A percentile compares a stretch with the other conserved stretches of the same genome.
These are phyloP conservation scores for Colletotrichum chlorophyti DNA, from an alignment of 2,329 filamentous ascomycete genomes.

Conservation along the genomic window DNA sequence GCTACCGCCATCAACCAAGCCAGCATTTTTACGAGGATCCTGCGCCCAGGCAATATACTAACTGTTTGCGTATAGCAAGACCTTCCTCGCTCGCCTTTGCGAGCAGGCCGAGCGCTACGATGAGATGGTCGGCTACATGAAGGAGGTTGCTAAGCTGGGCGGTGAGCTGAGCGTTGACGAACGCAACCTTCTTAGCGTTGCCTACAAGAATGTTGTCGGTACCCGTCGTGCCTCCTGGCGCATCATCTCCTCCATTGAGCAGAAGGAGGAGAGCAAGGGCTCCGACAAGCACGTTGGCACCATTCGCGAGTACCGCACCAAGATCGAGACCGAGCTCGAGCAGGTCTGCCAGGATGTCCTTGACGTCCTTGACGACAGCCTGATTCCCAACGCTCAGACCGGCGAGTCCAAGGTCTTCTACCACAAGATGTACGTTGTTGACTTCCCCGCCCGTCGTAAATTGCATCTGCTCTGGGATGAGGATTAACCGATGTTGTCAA, in stretches of 20 bases:
- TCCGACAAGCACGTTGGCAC: conserved; percentile 91
- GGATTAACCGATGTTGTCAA: conserved; percentile 24
- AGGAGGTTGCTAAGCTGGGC: conserved; percentile 94
- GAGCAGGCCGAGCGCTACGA: conserved; percentile 99
- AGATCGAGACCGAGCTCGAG: conserved; percentile 97
- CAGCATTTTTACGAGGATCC: conserved; percentile 18
- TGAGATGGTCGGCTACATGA: conserved; percentile 99
- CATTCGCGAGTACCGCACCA: conserved; percentile 97
- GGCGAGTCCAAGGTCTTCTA: conserved; percentile 99
- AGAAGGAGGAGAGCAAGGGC: conserved; percentile 99
- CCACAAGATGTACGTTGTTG: conserved; percentile 93
- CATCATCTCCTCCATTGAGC: conserved; percentile 99
- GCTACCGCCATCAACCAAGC: conserved; percentile 8
- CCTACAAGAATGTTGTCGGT: conserved; percentile 99
- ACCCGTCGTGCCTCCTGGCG: conserved; percentile 98
- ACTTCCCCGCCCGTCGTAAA: neutral
- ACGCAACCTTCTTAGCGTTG: conserved; percentile 97
- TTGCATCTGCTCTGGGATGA: neutral
- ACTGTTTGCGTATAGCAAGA: conserved; percentile 74
- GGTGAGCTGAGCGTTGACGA: conserved; percentile 91
- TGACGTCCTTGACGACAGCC: conserved; percentile 88
- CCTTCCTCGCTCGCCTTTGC: conserved; percentile 98
- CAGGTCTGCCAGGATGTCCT: conserved; percentile 98
- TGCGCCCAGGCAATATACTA: conserved; percentile 17
- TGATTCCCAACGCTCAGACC: conserved; percentile 94